Base-by-base conservation (phyloP, 2,329 filamentous ascomycete species). In the Clonostachys sp. region DNA sequence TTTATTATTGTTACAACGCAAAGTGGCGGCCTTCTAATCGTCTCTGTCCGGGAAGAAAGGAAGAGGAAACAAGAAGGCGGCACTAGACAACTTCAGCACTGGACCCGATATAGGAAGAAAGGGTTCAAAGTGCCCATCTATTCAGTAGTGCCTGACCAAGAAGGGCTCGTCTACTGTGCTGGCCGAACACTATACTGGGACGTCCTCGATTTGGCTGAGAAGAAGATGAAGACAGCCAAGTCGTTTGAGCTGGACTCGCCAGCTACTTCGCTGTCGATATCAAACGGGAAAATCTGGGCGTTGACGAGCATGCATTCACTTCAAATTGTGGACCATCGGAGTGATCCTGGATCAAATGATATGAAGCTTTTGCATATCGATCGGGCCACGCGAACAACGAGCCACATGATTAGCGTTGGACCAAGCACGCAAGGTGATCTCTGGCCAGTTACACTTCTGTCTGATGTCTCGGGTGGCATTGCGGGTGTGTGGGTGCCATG, bases 1-100 rank as follows among this genome's bases (percentile, higher is more conserved):
- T 86, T 83, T 57, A 70, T 89, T 34, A 71, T 89, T 13, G 74
- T 87, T 12, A 73, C 78, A 5, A 80, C 79, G 1, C 71, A 70
- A 34, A 65, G 66, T 10, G 81, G 82, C 2, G 68, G 73, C 6
- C 64, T 87, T 12, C 57, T 83, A 17, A 71, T 87, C 8, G 70
- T 84, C 13, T 76, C 78, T 2, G 69, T 77, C 36, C 51, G 47
- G 30, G 42, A 44, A 12, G 52, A 56, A 33, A 41, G 35, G 18
- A 48, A 55, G 20, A 35, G 45, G 4, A 48, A 53, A 33, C 44
- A 58, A 34, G 50, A 53, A 9, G 14, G n/a, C 17, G 42, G 46
- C 6, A 38, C 42, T 14, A 53, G 53, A 42, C 51, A 51, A 44
- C 47, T 83, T 47, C 69, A 66, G 17, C 85, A 76, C 60, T 79